Evolutionary conservation across 2,329 filamentous ascomycete genomes (phyloP).

Genomic region (Hypoxylon sp.): DNA sequence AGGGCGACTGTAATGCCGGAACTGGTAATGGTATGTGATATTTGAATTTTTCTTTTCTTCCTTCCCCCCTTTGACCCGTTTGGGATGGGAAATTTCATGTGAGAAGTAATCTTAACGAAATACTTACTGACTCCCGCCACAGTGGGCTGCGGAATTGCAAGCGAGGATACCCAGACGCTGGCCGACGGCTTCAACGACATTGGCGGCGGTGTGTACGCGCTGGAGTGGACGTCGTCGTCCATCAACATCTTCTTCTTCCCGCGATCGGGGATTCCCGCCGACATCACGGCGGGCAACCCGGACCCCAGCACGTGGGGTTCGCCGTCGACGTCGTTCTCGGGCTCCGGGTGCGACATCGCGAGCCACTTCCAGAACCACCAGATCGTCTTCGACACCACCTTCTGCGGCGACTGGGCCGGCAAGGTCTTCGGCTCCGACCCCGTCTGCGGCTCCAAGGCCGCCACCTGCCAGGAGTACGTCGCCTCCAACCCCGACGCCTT

Average conservation of each 20-base stretch:
- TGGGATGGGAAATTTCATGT: no score
- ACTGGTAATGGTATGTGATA: no score
- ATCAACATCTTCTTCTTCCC: conserved; percentile 88
- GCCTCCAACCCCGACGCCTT: conserved; percentile 74
- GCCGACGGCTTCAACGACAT: conserved; percentile 75
- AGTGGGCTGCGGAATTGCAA: conserved; percentile 67
- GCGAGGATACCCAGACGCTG: conserved; percentile 62
- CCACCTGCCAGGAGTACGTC: conserved; percentile 77
- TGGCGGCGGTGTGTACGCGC: conserved; percentile 75
- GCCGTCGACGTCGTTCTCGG: conserved; percentile 73
- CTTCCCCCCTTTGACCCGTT: no score
- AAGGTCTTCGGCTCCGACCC: conserved; percentile 66
- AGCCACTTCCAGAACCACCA: conserved; percentile 74
- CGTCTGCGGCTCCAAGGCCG: conserved; percentile 66
- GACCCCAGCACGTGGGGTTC: conserved; percentile 73
- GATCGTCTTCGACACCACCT: conserved; percentile 82
- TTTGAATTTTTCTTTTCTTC: no score
- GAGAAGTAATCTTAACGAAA: no score
- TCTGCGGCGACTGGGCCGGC: conserved; percentile 90
- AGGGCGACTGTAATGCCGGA: conserved; percentile 63
- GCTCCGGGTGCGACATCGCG: conserved; percentile 74
- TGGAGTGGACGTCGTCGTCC: conserved; percentile 75
- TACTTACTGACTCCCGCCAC: no score
- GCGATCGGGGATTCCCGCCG: conserved; percentile 66
- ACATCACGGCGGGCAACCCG: conserved; percentile 67